Percentiles rank a stretch among this genome's conserved stretches.
phyloP scores from a whole-genome alignment of 495 filamentous ascomycete species.

The Achaetomiella virescens region DNA sequence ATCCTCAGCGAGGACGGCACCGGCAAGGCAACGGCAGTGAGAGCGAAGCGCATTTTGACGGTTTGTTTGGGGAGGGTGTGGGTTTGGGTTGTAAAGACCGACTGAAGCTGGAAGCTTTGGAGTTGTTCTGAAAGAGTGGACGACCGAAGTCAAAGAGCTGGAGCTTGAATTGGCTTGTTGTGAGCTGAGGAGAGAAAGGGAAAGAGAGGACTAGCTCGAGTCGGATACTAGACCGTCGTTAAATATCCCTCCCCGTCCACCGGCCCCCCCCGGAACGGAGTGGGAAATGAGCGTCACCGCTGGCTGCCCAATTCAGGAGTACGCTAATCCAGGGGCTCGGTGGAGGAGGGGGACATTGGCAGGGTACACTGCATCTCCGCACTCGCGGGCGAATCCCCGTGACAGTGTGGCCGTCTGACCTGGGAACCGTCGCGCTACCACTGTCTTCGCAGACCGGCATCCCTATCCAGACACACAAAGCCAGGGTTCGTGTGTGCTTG shows the following conservation, averaged over 20 bases:
- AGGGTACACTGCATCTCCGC: constrained; percentile 15
- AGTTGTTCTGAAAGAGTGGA: constrained; percentile 50
- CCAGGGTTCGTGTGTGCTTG: background rate
- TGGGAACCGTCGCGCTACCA: background rate
- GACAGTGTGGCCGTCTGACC: background rate
- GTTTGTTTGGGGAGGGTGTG: constrained; percentile 22
- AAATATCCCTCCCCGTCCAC: constrained; percentile 24
- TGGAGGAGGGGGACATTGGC: constrained; percentile 20
- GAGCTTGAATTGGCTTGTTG: constrained; percentile 43
- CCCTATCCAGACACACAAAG: constrained; percentile 9
- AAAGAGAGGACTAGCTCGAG: constrained; percentile 23
- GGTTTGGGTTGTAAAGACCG: constrained; percentile 32
- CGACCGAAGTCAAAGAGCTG: constrained; percentile 52
- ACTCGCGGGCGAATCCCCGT: constrained; percentile 15
- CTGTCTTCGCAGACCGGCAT: constrained; percentile 6
- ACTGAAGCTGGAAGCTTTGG: constrained; percentile 39
- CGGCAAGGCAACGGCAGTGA: constrained; percentile 46
- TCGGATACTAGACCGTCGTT: constrained; percentile 20
- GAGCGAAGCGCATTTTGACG: constrained; percentile 52
- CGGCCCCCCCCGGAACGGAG: constrained; percentile 7
- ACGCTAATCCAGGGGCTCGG: constrained; percentile 32
- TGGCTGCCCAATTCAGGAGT: constrained; percentile 17
- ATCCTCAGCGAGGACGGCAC: constrained; percentile 34
- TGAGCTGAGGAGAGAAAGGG: constrained; percentile 42
- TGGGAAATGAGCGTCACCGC: constrained; percentile 31